phyloP scores from a whole-genome alignment of 108 stramenopile species.

The Cyclostephanos invisitatus region DNA sequence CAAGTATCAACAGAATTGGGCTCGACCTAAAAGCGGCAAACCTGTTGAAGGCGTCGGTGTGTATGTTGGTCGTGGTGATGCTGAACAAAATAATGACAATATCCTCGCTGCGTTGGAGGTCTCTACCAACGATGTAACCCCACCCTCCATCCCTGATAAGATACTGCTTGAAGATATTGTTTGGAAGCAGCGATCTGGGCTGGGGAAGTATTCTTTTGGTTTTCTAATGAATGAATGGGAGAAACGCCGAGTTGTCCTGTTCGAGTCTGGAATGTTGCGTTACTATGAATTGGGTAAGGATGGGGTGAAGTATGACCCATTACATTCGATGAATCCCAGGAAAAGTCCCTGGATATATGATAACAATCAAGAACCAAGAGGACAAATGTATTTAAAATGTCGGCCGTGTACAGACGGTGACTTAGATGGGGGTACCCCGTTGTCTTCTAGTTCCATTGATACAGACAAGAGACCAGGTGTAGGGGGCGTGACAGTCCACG shows the following conservation, averaged over 20 bases:
- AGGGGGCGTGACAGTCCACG: slow-evolving; percentile 20
- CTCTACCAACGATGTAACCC: not conserved
- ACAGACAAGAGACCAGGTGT: slow-evolving; percentile 6
- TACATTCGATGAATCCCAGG: slow-evolving; percentile 11
- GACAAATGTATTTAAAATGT: slow-evolving; percentile 34
- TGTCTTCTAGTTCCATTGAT: not conserved
- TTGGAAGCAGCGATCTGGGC: slow-evolving; percentile 51
- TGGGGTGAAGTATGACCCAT: slow-evolving; percentile 21
- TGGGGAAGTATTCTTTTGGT: slow-evolving; percentile 44
- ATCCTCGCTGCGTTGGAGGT: slow-evolving; percentile 32
- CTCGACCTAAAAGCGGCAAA: not conserved
- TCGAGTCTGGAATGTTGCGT: slow-evolving; percentile 36
- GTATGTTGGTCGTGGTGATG: slow-evolving; percentile 6
- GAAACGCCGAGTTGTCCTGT: slow-evolving; percentile 38
- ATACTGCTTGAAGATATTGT: slow-evolving; percentile 50
- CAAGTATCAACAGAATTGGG: slow-evolving; percentile 5
- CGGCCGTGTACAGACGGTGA: not conserved
- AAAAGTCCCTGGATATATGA: slow-evolving; percentile 38
- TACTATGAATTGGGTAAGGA: slow-evolving; percentile 31
- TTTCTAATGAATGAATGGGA: slow-evolving; percentile 47
- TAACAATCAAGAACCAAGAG: slow-evolving; percentile 32
- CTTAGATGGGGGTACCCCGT: not conserved
- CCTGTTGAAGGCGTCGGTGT: not conserved
- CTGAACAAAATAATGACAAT: slow-evolving; percentile 24
- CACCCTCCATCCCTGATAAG: slow-evolving; percentile 13